These are phyloP conservation scores for Thuja plicata DNA, from an alignment of 83 land plant genomes.

Conservation along the genomic window DNA sequence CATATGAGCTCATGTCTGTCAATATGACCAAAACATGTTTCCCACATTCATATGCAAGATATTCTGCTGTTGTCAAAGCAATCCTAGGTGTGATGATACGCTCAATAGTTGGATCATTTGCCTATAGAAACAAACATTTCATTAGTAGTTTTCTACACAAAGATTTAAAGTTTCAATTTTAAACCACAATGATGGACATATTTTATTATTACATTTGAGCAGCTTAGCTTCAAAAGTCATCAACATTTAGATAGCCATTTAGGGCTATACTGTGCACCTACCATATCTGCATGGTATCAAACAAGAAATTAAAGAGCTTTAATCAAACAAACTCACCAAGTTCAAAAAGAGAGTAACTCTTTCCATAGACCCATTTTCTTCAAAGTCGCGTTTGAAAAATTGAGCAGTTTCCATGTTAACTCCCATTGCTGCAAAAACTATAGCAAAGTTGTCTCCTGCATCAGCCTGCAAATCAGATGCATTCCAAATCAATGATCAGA, in stretches of 20 bases:
- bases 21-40: slow-evolving; percentile 95
- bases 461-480: slow-evolving; percentile 52
- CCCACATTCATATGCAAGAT: slow-evolving; percentile 97
- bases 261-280: background rate
- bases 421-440: slow-evolving; percentile 99
- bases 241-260: background rate
- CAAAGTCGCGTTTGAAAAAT: slow-evolving; percentile 97
- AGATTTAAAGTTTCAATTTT: background rate
- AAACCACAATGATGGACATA: background rate
- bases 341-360: slow-evolving; percentile 94
- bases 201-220: background rate
- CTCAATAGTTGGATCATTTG: slow-evolving; percentile 88
- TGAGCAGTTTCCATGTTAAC: slow-evolving; percentile 99
- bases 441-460: slow-evolving; percentile 97
- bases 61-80: slow-evolving; percentile 96
- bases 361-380: slow-evolving; percentile 99
- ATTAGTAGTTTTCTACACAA: background rate
- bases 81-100: slow-evolving; percentile 96
- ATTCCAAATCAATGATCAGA: background rate
- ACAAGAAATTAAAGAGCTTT: background rate
- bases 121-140: slow-evolving; percentile 27
- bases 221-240: background rate
- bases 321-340: slow-evolving; percentile 55
- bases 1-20: slow-evolving; percentile 99
- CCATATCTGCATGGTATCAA: background rate